phyloP scores from a whole-genome alignment of 1,284 basidiomycete species.

The Apiotrichum laibachii region DNA sequence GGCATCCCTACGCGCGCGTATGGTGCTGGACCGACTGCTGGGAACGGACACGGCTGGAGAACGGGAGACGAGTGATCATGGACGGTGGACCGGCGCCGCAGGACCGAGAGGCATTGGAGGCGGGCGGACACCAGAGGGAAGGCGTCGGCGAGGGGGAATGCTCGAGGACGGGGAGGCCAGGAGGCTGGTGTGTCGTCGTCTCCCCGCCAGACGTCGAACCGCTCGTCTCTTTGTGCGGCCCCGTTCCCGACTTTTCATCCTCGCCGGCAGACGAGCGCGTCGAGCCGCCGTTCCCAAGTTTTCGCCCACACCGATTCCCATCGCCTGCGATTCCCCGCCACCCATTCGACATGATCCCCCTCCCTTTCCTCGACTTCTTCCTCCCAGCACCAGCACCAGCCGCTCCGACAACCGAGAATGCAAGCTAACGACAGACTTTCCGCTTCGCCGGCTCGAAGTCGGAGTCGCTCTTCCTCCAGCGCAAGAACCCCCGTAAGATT shows the following conservation, averaged over 20 bases:
- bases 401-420: neutral
- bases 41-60: neutral
- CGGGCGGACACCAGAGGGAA: too few relatives aligned
- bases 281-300: too few relatives aligned
- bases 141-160: too few relatives aligned
- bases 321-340: too few relatives aligned
- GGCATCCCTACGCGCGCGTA: constrained; percentile 31
- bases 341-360: neutral
- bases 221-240: too few relatives aligned
- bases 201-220: too few relatives aligned
- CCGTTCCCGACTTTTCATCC: too few relatives aligned
- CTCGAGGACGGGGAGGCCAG: too few relatives aligned
- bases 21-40: neutral
- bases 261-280: too few relatives aligned
- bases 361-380: neutral
- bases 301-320: too few relatives aligned
- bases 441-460: constrained; percentile 86
- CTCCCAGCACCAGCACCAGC: neutral
- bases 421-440: constrained; percentile 67
- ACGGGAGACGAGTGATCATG: neutral
- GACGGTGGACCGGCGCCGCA: neutral
- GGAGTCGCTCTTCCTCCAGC: constrained; percentile 95
- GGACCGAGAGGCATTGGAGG: neutral
- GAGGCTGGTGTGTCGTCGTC: too few relatives aligned
- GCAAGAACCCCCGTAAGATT: constrained; percentile 99